Evolutionary conservation across 306 rosid genomes (phyloP).

Genomic region (Vachellia collinsii): DNA sequence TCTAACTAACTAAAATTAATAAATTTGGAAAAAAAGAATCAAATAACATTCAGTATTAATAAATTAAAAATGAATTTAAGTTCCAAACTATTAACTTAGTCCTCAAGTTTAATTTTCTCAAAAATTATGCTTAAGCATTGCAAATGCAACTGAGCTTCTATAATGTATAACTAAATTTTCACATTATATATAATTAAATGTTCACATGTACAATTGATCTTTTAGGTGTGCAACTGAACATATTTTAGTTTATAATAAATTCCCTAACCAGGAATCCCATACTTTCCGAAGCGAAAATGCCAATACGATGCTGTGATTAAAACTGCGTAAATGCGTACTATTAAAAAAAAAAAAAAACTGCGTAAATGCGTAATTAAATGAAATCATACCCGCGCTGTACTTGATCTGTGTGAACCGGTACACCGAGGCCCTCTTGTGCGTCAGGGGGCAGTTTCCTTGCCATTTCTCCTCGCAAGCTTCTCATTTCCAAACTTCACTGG

Average conservation of each 20-base stretch:
- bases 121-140: background rate
- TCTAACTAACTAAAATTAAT: too few relatives aligned
- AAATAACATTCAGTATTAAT: background rate
- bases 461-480: slow-evolving; percentile 6
- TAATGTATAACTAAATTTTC: too few relatives aligned
- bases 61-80: too few relatives aligned
- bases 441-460: slow-evolving; percentile 27
- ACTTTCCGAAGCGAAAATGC: too few relatives aligned
- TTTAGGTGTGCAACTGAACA: too few relatives aligned
- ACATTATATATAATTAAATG: too few relatives aligned
- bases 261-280: too few relatives aligned
- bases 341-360: too few relatives aligned
- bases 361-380: background rate
- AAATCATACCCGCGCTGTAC: background rate
- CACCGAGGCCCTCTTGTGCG: slow-evolving; percentile 9
- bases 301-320: background rate
- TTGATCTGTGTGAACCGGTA: background rate
- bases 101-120: background rate
- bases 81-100: background rate
- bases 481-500: slow-evolving; percentile 26
- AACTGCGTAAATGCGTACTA: background rate
- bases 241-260: too few relatives aligned
- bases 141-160: too few relatives aligned
- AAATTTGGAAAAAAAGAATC: too few relatives aligned
- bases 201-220: too few relatives aligned